These are phyloP conservation scores for Wickerhamiella dianesei DNA, from an alignment of 805 yeast species.

Conservation along the genomic window DNA sequence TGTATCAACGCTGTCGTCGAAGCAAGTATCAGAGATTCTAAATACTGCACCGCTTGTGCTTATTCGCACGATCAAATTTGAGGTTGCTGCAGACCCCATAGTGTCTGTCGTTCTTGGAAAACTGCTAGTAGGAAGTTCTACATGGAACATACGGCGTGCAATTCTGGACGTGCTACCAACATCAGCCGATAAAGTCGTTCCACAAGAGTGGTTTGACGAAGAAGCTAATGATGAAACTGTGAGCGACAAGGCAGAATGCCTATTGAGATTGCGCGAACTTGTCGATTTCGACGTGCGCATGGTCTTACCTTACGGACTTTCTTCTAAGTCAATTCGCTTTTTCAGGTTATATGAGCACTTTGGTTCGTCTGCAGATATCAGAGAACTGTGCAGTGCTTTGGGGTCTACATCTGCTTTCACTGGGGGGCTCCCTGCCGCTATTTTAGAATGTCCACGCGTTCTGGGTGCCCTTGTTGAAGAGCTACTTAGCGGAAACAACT, in stretches of 20 bases:
- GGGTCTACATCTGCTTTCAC: too few relatives aligned
- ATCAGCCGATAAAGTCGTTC: background rate
- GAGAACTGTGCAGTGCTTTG: background rate
- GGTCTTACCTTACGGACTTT: background rate
- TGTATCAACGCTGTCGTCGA: slow-evolving; percentile 8
- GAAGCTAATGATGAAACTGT: background rate
- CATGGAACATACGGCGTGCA: background rate
- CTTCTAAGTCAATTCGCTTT: background rate
- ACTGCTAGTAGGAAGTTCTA: background rate
- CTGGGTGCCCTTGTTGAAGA: background rate
- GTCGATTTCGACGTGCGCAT: background rate
- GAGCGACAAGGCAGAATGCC: background rate
- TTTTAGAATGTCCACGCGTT: background rate
- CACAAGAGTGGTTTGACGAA: background rate
- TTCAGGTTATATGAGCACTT: background rate
- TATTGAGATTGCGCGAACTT: background rate
- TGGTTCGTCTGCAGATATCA: background rate
- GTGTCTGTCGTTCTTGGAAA: background rate
- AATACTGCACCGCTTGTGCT: too few relatives aligned
- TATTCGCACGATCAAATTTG: slow-evolving; percentile 2
- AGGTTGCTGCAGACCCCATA: background rate
- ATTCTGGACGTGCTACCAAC: slow-evolving; percentile 4
- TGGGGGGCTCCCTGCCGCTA: background rate
- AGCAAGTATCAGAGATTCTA: slow-evolving; percentile 10
- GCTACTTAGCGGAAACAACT: background rate